Conservation (phyloP, 208 protist genomes). For the Herpetomonas samuelpessoai region DNA sequence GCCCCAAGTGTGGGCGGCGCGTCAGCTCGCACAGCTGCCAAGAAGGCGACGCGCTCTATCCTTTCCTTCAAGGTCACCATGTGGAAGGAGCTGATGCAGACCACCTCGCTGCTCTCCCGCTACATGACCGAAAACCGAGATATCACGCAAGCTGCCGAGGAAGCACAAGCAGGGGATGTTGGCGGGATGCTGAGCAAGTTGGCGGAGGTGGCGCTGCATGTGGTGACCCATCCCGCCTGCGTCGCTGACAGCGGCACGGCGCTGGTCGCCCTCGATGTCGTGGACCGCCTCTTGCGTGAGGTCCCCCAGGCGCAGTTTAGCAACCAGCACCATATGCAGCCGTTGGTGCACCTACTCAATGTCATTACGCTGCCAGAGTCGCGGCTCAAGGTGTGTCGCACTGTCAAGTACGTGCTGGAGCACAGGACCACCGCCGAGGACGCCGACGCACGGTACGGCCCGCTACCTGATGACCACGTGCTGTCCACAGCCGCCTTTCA, state of each 20-base stretch:
- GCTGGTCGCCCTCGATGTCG: slow-evolving; percentile 29
- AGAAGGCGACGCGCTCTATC: slow-evolving; percentile 25
- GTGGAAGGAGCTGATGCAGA: slow-evolving; percentile 87
- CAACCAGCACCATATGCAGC: slow-evolving; percentile 46
- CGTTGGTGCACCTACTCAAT: slow-evolving; percentile 77
- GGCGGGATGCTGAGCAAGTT: slow-evolving; percentile 56
- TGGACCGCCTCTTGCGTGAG: slow-evolving; percentile 20
- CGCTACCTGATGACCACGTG: neutral
- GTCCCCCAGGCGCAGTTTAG: slow-evolving; percentile 33
- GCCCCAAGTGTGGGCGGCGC: neutral
- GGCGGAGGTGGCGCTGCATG: slow-evolving; percentile 77
- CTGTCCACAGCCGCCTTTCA: slow-evolving; percentile 6
- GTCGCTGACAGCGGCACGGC: slow-evolving; percentile 49
- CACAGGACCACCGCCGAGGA: slow-evolving; percentile 18
- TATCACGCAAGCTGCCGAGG: neutral
- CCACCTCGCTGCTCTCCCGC: slow-evolving; percentile 55
- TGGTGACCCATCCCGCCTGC: slow-evolving; percentile 78
- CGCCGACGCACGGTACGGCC: slow-evolving; percentile 5
- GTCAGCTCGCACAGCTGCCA: neutral
- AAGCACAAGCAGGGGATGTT: neutral
- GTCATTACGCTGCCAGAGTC: slow-evolving; percentile 68
- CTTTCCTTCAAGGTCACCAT: slow-evolving; percentile 76
- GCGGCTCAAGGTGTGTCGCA: slow-evolving; percentile 51
- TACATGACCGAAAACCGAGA: slow-evolving; percentile 15
- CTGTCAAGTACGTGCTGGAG: slow-evolving; percentile 23